phyloP scores from a whole-genome alignment of 2,329 filamentous ascomycete species.

The Aspergillus sp. region DNA sequence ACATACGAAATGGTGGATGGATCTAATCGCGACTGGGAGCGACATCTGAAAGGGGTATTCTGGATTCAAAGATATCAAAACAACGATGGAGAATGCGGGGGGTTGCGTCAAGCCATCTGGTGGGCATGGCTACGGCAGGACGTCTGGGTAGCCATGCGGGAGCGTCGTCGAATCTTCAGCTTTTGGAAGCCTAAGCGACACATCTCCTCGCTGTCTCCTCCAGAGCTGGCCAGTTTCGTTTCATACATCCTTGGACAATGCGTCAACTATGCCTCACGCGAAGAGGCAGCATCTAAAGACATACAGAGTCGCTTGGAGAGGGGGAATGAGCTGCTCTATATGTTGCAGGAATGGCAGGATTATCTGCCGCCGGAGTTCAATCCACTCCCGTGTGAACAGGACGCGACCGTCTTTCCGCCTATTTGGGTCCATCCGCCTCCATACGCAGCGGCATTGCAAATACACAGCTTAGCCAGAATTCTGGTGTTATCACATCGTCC shows the following conservation, averaged over 20 bases:
- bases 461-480: slow-evolving; percentile 56
- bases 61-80: slow-evolving; percentile 66
- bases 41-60: slow-evolving; percentile 65
- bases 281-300: slow-evolving; percentile 49
- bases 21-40: slow-evolving; percentile 59
- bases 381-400: slow-evolving; percentile 39
- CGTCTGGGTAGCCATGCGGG: slow-evolving; percentile 65
- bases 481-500: slow-evolving; percentile 57
- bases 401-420: slow-evolving; percentile 44
- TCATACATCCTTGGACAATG: slow-evolving; percentile 59
- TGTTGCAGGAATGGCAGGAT: slow-evolving; percentile 54
- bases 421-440: slow-evolving; percentile 56
- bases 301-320: slow-evolving; percentile 48
- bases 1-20: slow-evolving; percentile 69
- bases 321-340: slow-evolving; percentile 50
- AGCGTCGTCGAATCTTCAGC: slow-evolving; percentile 57
- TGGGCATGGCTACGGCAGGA: slow-evolving; percentile 70
- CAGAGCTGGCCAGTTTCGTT: slow-evolving; percentile 57
- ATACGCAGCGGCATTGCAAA: slow-evolving; percentile 54
- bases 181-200: slow-evolving; percentile 60
- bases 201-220: slow-evolving; percentile 51
- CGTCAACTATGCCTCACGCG: slow-evolving; percentile 61
- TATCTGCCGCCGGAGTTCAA: slow-evolving; percentile 47
- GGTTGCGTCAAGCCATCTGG: slow-evolving; percentile 62
- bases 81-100: slow-evolving; percentile 61